phyloP scores from a whole-genome alignment of 345 rosid genomes.

The Streptanthus diversifolius region DNA sequence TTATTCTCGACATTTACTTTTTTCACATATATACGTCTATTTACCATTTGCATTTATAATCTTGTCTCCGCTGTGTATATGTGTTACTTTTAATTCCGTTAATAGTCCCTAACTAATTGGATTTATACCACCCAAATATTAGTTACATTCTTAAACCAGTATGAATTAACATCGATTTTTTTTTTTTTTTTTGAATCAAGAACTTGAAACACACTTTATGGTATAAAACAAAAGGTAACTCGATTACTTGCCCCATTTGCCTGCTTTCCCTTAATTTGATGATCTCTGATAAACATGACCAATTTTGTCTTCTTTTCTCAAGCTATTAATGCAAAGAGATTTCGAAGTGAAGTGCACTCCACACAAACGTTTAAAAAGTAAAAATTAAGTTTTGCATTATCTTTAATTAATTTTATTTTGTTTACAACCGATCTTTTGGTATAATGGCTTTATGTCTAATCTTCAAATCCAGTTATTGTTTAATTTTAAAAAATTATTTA shows the following conservation, averaged over 20 bases:
- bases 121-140: neutral
- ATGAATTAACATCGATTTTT: neutral
- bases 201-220: neutral
- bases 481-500: neutral
- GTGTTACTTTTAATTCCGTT: too few species aligned
- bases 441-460: neutral
- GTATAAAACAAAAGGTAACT: neutral
- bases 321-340: neutral
- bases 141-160: neutral
- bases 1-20: conserved; percentile 1
- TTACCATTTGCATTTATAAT: neutral
- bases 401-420: neutral
- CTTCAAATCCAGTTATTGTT: neutral
- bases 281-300: conserved; percentile 5
- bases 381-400: neutral
- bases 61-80: neutral
- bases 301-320: neutral
- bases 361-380: neutral
- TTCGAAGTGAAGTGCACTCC: conserved; percentile 19
- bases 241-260: conserved; percentile 13
- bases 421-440: neutral
- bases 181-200: neutral
- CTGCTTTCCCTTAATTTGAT: conserved; percentile 15
- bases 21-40: neutral
- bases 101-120: neutral